These are phyloP conservation scores for Pseudopithomyces maydicus DNA, from an alignment of 2,329 filamentous ascomycete species.

Conservation along the genomic window DNA sequence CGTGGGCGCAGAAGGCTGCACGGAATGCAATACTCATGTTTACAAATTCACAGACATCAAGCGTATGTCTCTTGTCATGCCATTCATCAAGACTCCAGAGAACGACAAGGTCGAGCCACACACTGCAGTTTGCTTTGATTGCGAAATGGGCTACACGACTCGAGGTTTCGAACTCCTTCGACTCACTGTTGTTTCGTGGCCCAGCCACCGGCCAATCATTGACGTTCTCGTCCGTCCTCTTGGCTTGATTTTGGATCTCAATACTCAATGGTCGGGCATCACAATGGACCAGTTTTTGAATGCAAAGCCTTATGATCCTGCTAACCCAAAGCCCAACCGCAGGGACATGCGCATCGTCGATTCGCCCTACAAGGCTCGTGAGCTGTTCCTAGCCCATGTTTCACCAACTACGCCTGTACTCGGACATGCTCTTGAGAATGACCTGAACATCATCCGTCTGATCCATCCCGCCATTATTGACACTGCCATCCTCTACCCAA, in stretches of 20 bases:
- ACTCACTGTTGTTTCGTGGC: slow-evolving; percentile 88
- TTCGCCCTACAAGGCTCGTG: slow-evolving; percentile 75
- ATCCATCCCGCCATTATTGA: slow-evolving; percentile 86
- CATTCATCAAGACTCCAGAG: slow-evolving; percentile 77
- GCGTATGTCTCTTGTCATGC: slow-evolving; percentile 75
- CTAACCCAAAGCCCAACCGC: slow-evolving; percentile 27
- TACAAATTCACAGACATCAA: slow-evolving; percentile 82
- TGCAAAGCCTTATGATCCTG: slow-evolving; percentile 53
- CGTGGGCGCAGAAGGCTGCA: slow-evolving; percentile 79
- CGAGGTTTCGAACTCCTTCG: slow-evolving; percentile 87
- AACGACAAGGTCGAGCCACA: slow-evolving; percentile 54
- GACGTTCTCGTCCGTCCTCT: slow-evolving; percentile 85
- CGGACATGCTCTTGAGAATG: slow-evolving; percentile 94
- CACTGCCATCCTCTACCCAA: slow-evolving; percentile 82
- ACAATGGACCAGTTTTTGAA: slow-evolving; percentile 75
- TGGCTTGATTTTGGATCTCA: slow-evolving; percentile 86
- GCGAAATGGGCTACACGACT: slow-evolving; percentile 96
- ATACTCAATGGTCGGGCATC: slow-evolving; percentile 90
- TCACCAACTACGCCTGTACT: slow-evolving; percentile 81
- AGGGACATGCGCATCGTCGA: slow-evolving; percentile 70
- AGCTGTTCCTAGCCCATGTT: slow-evolving; percentile 76
- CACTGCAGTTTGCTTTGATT: slow-evolving; percentile 84
- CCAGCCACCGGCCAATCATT: slow-evolving; percentile 72
- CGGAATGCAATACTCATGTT: slow-evolving; percentile 73
- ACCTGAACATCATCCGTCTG: slow-evolving; percentile 82